phyloP scores from a whole-genome alignment of 1,284 basidiomycete species.

The Hypsizygus ulmarius region DNA sequence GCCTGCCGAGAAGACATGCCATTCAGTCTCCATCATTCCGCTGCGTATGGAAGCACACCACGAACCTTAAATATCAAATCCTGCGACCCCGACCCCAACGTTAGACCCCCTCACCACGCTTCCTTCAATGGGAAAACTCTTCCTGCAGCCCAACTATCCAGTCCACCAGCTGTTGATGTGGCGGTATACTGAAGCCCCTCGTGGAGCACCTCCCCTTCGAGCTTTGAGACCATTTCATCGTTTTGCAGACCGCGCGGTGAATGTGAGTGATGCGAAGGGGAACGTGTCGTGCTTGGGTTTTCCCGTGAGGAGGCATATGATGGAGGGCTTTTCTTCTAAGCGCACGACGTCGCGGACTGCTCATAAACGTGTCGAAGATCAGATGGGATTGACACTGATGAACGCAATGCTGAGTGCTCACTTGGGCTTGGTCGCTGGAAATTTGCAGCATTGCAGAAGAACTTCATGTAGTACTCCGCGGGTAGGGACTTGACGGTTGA shows the following conservation, averaged over 20 bases:
- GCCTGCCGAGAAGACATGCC: slow-evolving; percentile 4
- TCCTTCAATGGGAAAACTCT: slow-evolving; percentile 58
- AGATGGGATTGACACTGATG: slow-evolving; percentile 7
- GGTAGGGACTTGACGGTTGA: slow-evolving; percentile 41
- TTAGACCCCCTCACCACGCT: slow-evolving; percentile 61
- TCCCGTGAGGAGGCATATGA: slow-evolving; percentile 85
- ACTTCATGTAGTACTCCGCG: slow-evolving; percentile 48
- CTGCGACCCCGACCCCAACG: slow-evolving; percentile 82
- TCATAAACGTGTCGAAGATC: slow-evolving; percentile 3
- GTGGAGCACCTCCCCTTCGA: slow-evolving; percentile 58
- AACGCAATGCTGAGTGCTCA: slow-evolving; percentile 29
- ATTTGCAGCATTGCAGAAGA: slow-evolving; percentile 59
- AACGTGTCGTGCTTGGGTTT: slow-evolving; percentile 91
- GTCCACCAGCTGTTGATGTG: slow-evolving; percentile 60
- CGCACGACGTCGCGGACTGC: slow-evolving; percentile 67
- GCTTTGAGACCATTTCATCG: slow-evolving; percentile 43
- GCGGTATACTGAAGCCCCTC: slow-evolving; percentile 77
- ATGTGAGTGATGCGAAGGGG: slow-evolving; percentile 77
- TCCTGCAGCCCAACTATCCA: slow-evolving; percentile 76
- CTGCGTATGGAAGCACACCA: neutral
- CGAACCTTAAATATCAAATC: slow-evolving; percentile 84
- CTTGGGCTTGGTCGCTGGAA: slow-evolving; percentile 60
- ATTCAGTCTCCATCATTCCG: neutral
- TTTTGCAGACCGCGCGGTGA: slow-evolving; percentile 50
- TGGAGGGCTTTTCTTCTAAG: slow-evolving; percentile 72